phyloP scores from a whole-genome alignment of 345 rosid genomes.

The Salix koriyanagi region DNA sequence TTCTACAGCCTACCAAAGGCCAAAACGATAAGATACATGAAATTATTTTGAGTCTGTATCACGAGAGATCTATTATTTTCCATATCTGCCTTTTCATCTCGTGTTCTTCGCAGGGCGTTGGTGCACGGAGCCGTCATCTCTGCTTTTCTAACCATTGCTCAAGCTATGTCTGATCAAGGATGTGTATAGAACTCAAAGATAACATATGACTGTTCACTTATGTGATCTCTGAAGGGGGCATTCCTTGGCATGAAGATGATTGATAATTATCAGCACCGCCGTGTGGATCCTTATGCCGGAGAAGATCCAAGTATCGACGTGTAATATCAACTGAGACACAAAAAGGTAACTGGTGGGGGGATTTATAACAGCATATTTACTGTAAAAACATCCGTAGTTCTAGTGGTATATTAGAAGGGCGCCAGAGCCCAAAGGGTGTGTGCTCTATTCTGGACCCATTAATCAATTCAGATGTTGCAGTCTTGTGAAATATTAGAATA shows the following conservation, averaged over 20 bases:
- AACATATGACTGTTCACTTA: not conserved
- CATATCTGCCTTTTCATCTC: not conserved
- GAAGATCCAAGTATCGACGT: slow-evolving; percentile 6
- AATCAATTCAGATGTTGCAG: not conserved
- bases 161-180: slow-evolving; percentile 99
- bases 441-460: slow-evolving; percentile 3
- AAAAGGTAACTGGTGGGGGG: slow-evolving; percentile 4
- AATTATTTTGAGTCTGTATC: not conserved
- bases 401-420: slow-evolving; percentile 17
- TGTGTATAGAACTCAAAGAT: slow-evolving; percentile 52
- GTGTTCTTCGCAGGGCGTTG: slow-evolving; percentile 50
- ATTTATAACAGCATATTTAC: not conserved
- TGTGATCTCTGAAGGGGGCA: not conserved
- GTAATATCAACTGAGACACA: slow-evolving; percentile 9
- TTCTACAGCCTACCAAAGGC: too few species aligned
- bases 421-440: slow-evolving; percentile 9
- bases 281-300: not conserved
- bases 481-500: slow-evolving; percentile 5
- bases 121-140: slow-evolving; percentile 85
- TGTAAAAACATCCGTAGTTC: slow-evolving; percentile 7
- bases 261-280: not conserved
- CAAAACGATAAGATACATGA: too few species aligned
- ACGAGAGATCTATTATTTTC: not conserved
- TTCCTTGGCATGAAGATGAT: not conserved
- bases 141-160: slow-evolving; percentile 86